Conservation (phyloP, 2,329 filamentous ascomycete species). For the Lachnellula arida region DNA sequence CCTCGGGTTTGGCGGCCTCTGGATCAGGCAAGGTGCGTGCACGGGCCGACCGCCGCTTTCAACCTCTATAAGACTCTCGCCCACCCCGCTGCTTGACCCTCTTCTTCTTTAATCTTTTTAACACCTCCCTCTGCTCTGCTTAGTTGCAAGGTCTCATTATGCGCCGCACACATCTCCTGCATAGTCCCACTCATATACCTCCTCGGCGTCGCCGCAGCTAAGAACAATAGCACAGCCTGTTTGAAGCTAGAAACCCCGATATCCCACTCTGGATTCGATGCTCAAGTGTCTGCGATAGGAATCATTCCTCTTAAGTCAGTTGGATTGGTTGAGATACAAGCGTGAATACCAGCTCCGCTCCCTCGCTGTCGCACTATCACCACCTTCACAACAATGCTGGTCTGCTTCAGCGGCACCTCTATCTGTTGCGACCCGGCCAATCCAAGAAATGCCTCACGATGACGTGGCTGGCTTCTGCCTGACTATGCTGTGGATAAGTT, state of each 20-base stretch:
- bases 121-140: background rate
- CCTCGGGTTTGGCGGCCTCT: background rate
- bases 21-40: background rate
- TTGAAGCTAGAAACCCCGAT: background rate
- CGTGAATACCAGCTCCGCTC: no score
- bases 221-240: background rate
- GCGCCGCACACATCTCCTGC: background rate
- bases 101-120: slow-evolving; percentile 5
- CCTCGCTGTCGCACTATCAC: no score
- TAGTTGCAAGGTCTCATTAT: background rate
- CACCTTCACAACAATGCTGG: no score
- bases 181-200: background rate
- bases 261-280: no score
- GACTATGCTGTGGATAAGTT: slow-evolving; percentile 2
- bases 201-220: background rate
- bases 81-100: background rate
- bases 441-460: background rate
- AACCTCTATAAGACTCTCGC: slow-evolving; percentile 1
- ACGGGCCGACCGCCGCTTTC: slow-evolving; percentile 4
- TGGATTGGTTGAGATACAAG: no score
- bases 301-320: no score
- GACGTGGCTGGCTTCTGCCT: slow-evolving; percentile 2
- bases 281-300: no score
- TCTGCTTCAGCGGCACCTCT: no score
- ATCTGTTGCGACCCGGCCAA: no score